phyloP scores from a whole-genome alignment of 148 eudicot genomes.

The Camellia lanceoleosa region DNA sequence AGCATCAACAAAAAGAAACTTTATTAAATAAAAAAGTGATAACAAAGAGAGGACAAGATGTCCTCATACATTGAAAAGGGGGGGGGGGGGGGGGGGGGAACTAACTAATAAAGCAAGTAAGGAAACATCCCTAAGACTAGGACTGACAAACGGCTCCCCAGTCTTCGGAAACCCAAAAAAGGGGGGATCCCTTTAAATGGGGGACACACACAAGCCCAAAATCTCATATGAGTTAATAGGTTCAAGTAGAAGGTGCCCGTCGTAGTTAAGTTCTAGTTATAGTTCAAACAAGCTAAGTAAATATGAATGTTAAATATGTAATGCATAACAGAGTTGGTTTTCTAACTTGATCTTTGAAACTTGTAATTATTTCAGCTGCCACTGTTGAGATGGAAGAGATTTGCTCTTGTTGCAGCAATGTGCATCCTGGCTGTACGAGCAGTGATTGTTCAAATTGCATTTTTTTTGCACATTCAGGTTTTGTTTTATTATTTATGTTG shows the following conservation, averaged over 20 bases:
- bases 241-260: not conserved
- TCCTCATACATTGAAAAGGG: no score
- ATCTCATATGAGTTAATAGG: not conserved
- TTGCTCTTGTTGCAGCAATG: conserved; percentile 89
- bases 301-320: not conserved
- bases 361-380: conserved; percentile 57
- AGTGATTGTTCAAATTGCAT: conserved; percentile 89
- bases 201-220: no score
- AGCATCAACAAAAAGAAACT: no score
- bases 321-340: not conserved
- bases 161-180: no score
- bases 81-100: no score
- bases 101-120: no score
- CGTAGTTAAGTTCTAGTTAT: not conserved
- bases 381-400: conserved; percentile 92
- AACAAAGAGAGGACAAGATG: no score
- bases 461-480: conserved; percentile 93
- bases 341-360: conserved; percentile 16
- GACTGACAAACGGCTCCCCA: no score
- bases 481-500: not conserved
- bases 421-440: conserved; percentile 98
- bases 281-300: not conserved
- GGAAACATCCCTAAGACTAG: no score
- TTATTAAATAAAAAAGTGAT: no score
- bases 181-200: no score